Evolutionary conservation across 345 rosid genomes (phyloP), one percentile per base, ranked within the genome.

Genomic region (Kernera saxatilis): DNA sequence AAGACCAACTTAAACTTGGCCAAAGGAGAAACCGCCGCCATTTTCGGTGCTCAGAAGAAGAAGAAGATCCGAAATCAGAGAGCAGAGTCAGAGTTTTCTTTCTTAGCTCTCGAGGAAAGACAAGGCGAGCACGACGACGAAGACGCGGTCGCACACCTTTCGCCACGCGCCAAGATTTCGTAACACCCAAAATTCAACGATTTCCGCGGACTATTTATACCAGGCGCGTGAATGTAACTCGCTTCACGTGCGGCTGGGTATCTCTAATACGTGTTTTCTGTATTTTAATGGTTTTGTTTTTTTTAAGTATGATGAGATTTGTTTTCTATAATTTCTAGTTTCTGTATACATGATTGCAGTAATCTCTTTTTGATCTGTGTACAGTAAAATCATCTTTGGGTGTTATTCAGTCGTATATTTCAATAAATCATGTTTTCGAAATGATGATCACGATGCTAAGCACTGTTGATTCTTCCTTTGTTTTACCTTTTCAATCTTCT

Each of bases 1-100:
- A 89, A 89, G 11, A 89, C 95, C 67, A 87, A 79, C 80, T 89
- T 89, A 73, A 85, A 89, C 79, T 89, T 88, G 19, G 94, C 89
- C 12, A 88, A 79, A 44, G 98, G 87, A 15, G 94, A 84, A 8
- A 88, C 87, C 5, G 79, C 72, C 67, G 94, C 97, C 92, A 86
- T 87, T 50, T 50, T 54, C 30, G 5, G 3, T n/a, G 55, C 36
- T 70, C 17, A 13, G 27, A 60, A 5, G 41, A 58, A 49, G 27
- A 41, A 43, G 22, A 1, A 54, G 52, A 64, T 57, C 60, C 14
- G 6, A 67, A 21, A n/a, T 26, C 2, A n/a, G n/a, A 7, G 40
- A 52, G 43, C 32, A 55, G 27, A 43, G 21, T 69, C 55, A 35
- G 23, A 40, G 27, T 56, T 48, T 58, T 58, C 36, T 41, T 41